Base-by-base conservation (phyloP, 1,139 yeast species). In the Petasospora fabianii region DNA sequence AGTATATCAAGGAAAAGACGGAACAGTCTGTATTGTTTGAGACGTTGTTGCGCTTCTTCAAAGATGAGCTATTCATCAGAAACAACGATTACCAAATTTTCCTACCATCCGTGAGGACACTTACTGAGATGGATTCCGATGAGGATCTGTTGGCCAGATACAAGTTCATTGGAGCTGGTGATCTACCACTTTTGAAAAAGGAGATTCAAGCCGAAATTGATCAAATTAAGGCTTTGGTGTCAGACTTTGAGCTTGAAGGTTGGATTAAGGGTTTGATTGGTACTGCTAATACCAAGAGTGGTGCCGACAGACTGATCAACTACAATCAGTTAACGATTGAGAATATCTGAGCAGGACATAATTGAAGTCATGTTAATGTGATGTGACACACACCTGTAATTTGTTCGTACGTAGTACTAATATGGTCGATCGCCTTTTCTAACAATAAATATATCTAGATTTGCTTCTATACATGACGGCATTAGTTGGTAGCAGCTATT, bases 11-110 rank as follows among this genome's bases (percentile, higher is more conserved):
- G 49, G 61, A 62, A 16, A 61, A 60, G 35, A 53, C 71, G 14
- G 68, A 63, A 34, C 63, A 66, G 27, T 71, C 83, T 0, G 55
- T 67, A 0, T 58, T 80, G n/a, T 79, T 60, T 54, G 62, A 63
- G 38, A 74, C 83, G 0, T 53, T 80, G 24, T 24, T 49, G 8
- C 40, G 47, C 22, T 59, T 43, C 34, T 66, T 66, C 47, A 47
- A 54, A 22, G 68, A 65, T 33, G 56, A 53, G 24, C 42, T 65
- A 14, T 65, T 51, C 39, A 35, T 43, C 6, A 16, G 47, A 1
- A 49, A 48, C 32, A 50, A 49, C 34, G 53, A 47, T 6, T 50
- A 57, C 19, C 46, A 44, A 18, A 43, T 58, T 30, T 52, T 56
- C 9, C 47, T 65, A 13, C 69, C 69, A 28, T 52, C 47, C 30